Evolutionary conservation across 441 rosid genomes (phyloP), one percentile per base, ranked within the genome.

Genomic region (Rhodomyrtus psidioides): DNA sequence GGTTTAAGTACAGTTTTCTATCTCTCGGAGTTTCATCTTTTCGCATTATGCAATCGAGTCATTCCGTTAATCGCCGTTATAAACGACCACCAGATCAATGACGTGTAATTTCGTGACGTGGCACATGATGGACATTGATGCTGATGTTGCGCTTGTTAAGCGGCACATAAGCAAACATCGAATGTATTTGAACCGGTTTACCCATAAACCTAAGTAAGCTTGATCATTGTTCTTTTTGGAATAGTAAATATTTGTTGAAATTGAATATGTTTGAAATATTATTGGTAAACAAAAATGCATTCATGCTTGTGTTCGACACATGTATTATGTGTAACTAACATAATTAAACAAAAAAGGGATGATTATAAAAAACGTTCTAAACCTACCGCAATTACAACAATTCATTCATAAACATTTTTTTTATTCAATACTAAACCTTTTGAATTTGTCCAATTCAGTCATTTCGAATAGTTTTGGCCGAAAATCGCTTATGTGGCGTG

Each of bases 1-100:
- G 12, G 0, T 62, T 39, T 12, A 12, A 26, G 60, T 57, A 57
- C 21, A 4, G 12, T 23, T 55, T 7, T 54, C 21, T 55, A 4
- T 21, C 12, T 28, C 23, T 9, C 0, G 6, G n/a, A 28, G 12
- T 28, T 4, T 60, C 9, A 1, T 60, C 21, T 60, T 28, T 28
- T 30, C 0, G 2, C 76, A 19, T 65, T 17, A 4, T 5, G 30
- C 4, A 34, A 10, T 65, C n/a, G 4, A 6, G 14, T 34, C 26
- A 0, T 65, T 65, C 0, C 3, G 4, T 34, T 34, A 42, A 65
- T 34, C 6, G 1, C 1, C 0, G 0, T 17, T 5, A 19, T 19
- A 9, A 34, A 34, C 13, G 3, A 12, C 6, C 46, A 19, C 26
- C 3, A 19, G 34, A 34, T 65, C 26, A 6, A 19, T 12, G 26